Conservation (phyloP, 164 flowering plant genomes). For the Tinospora cordifolia region DNA sequence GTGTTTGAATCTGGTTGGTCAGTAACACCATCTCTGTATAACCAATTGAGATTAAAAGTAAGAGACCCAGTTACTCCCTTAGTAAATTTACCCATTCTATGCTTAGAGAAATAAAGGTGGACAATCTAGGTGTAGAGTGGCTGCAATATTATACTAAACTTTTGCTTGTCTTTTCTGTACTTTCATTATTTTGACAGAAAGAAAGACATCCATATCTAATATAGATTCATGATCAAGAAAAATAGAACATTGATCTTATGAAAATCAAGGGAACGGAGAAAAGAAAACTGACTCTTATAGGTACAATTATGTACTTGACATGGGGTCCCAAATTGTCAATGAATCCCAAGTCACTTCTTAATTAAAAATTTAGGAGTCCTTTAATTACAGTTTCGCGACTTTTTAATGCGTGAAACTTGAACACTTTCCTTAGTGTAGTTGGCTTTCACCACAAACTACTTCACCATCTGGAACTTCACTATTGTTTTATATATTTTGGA, state of each 20-base stretch:
- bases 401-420: background rate
- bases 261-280: background rate
- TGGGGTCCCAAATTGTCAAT: background rate
- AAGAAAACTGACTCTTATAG: background rate
- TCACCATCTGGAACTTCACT: background rate
- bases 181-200: background rate
- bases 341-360: background rate
- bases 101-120: too few species aligned
- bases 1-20: background rate
- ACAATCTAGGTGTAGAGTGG: too few species aligned
- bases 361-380: background rate
- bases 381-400: too few species aligned
- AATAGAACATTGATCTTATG: background rate
- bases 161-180: too few species aligned
- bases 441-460: background rate
- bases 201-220: background rate
- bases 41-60: background rate
- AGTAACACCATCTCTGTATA: background rate
- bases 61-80: background rate
- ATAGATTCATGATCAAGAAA: background rate
- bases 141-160: too few species aligned
- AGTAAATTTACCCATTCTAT: background rate
- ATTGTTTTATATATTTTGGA: background rate
- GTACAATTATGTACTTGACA: background rate
- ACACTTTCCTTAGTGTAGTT: background rate